Evolutionary conservation across 208 protist species (phyloP), one percentile per base, ranked within the genome.

Genomic region (Acanthamoeba royreba): DNA sequence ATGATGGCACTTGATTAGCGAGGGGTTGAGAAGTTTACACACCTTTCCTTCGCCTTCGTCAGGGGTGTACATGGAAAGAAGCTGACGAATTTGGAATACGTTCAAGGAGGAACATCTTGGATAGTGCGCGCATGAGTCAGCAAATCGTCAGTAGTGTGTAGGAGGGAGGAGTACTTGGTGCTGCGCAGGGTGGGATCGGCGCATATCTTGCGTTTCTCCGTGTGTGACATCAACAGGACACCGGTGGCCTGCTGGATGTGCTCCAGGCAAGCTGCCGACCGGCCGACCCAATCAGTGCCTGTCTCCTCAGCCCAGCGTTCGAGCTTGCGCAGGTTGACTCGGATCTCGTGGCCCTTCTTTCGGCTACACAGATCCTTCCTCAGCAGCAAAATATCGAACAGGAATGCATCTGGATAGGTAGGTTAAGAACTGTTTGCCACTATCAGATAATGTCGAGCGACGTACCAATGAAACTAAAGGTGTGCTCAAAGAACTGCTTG

Each of bases 41-140:
- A n/a, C n/a, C n/a, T 90, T 90, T 33, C 66, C 83, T 52, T 90
- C 53, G 47, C 53, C 83, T 4, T 43, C 55, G 25, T 90, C 83
- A 22, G 83, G 83, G 38, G 53, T 90, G 40, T 90, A 92, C 87
- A 92, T 92, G 11, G 87, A 92, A 28, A 92, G 87, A 7, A 92
- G 58, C 55, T 92, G 87, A 19, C 63, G 40, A 28, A 92, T 92
- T 61, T 92, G 87, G 45, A 92, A 61, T n/a, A 72, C 63, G 45
- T 92, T 92, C 58, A 92, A 22, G 25, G 43, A 74, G n/a, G 87
- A 11, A n/a, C 53, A 92, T 45, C 72, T 83, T 22, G n/a, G n/a
- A n/a, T n/a, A n/a, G n/a, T n/a, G n/a, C n/a, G n/a, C n/a, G n/a
- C n/a, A n/a, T n/a, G n/a, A n/a, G 55, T 28, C 55, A 35, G 55